Percentiles rank a stretch among this genome's conserved stretches.
These are phyloP conservation scores for Paspalum notatum DNA, from an alignment of 176 grass and related monocot genomes.

Conservation along the genomic window DNA sequence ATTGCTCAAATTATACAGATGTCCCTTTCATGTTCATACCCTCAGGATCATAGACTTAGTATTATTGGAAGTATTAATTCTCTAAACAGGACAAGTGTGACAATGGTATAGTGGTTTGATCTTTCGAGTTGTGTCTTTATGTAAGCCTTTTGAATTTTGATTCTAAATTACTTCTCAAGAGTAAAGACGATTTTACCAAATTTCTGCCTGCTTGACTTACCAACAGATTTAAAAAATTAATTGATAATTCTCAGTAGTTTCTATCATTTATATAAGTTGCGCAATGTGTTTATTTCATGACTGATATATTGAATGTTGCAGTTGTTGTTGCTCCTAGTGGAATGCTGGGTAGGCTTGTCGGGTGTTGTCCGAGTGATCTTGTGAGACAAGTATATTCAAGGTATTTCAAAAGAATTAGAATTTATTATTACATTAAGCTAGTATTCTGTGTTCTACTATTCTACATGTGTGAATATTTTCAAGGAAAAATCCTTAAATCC, in stretches of 20 bases:
- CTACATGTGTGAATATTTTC: slow-evolving; percentile 7
- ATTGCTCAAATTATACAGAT: not conserved
- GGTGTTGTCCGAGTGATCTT: slow-evolving; percentile 97
- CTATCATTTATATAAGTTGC: slow-evolving; percentile 25
- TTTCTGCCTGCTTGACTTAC: not conserved
- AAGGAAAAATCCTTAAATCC: slow-evolving; percentile 9
- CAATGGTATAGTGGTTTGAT: not conserved
- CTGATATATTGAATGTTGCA: slow-evolving; percentile 57
- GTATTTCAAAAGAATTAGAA: slow-evolving; percentile 48
- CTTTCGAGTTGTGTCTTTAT: slow-evolving; percentile 7
- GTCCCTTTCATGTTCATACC: not conserved
- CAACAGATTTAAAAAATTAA: not conserved
- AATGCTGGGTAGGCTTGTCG: slow-evolving; percentile 93
- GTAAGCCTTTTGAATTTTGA: not conserved
- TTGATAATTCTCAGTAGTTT: slow-evolving; percentile 29
- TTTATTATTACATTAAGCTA: not conserved
- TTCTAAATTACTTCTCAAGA: slow-evolving; percentile 22
- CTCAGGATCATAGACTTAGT: not conserved
- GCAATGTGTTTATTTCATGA: slow-evolving; percentile 29
- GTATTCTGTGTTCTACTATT: slow-evolving; percentile 32
- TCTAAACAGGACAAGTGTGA: slow-evolving; percentile 13
- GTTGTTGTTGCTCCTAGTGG: slow-evolving; percentile 98
- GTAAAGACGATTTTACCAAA: slow-evolving; percentile 12
- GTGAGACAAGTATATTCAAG: slow-evolving; percentile 94
- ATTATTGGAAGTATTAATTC: slow-evolving; percentile 2